A percentile compares a stretch with the other conserved stretches of the same genome.
Evolutionary conservation across 2,329 filamentous ascomycete species (phyloP).

Genomic region (Juglanconis oblonga): DNA sequence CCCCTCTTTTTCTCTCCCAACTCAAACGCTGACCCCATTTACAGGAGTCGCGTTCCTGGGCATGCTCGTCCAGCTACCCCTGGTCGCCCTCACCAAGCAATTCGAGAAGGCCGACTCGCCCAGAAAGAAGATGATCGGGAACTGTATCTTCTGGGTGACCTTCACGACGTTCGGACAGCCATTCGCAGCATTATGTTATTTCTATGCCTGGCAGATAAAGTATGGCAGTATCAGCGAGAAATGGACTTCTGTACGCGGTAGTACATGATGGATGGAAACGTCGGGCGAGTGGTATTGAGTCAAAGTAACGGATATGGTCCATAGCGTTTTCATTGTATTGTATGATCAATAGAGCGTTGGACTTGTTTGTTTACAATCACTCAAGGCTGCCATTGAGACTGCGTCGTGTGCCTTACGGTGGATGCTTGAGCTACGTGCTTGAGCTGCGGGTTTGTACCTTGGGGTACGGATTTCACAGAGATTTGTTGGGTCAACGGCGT

Average conservation of each 20-base stretch:
- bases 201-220: constrained; percentile 98
- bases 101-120: constrained; percentile 76
- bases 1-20: background rate
- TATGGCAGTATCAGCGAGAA: constrained; percentile 74
- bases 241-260: constrained; percentile 9
- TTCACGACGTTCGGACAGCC: constrained; percentile 96
- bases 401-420: background rate
- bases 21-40: constrained; percentile 8
- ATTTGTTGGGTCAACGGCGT: too few species aligned
- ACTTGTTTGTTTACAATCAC: background rate
- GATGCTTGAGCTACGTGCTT: too few species aligned
- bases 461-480: too few species aligned
- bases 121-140: constrained; percentile 77
- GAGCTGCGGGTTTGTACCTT: too few species aligned
- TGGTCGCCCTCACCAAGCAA: constrained; percentile 77
- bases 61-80: constrained; percentile 89
- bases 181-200: constrained; percentile 87
- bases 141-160: constrained; percentile 93
- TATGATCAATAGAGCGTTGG: background rate
- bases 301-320: too few species aligned
- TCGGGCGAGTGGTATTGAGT: too few species aligned
- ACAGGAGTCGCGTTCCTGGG: constrained; percentile 85
- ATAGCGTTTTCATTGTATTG: background rate
- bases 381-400: background rate
- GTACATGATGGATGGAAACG: background rate